Evolutionary conservation across 2,329 filamentous ascomycete genomes (phyloP).

Genomic region (Leptographium procerum): DNA sequence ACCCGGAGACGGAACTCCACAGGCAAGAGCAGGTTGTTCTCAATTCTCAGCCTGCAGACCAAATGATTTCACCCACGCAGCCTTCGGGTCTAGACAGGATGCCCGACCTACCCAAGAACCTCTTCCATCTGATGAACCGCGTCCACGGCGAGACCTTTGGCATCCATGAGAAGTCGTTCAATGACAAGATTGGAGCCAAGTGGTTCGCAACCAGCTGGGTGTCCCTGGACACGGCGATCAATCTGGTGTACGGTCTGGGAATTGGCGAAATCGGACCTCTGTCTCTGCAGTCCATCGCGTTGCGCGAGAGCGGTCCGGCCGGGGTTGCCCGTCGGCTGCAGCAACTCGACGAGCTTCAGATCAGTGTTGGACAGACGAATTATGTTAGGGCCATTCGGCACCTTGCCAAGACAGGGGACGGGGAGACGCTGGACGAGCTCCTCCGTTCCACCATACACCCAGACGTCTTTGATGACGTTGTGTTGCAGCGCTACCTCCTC

Average conservation of each 20-base stretch:
- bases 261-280: constrained; percentile 62
- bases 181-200: constrained; percentile 63
- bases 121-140: constrained; percentile 16
- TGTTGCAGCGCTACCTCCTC: constrained; percentile 28
- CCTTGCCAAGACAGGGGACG: constrained; percentile 48
- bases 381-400: constrained; percentile 56
- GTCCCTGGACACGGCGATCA: constrained; percentile 59
- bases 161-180: constrained; percentile 37
- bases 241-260: constrained; percentile 58
- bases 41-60: neutral
- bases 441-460: constrained; percentile 41
- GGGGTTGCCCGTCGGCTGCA: constrained; percentile 48
- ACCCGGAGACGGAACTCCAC: constrained; percentile 26
- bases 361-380: constrained; percentile 48
- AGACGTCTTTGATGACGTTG: constrained; percentile 39
- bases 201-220: constrained; percentile 68
- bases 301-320: constrained; percentile 43
- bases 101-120: constrained; percentile 2
- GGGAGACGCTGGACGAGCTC: constrained; percentile 32
- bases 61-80: neutral
- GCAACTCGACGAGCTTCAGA: constrained; percentile 48
- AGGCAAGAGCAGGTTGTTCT: constrained; percentile 23
- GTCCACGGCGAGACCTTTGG: constrained; percentile 27
- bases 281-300: constrained; percentile 65
- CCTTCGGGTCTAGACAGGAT: too few species aligned